Percentiles rank a stretch among this genome's conserved stretches.
phyloP scores from a whole-genome alignment of 2,329 filamentous ascomycete genomes.

The Penicillium sp. region DNA sequence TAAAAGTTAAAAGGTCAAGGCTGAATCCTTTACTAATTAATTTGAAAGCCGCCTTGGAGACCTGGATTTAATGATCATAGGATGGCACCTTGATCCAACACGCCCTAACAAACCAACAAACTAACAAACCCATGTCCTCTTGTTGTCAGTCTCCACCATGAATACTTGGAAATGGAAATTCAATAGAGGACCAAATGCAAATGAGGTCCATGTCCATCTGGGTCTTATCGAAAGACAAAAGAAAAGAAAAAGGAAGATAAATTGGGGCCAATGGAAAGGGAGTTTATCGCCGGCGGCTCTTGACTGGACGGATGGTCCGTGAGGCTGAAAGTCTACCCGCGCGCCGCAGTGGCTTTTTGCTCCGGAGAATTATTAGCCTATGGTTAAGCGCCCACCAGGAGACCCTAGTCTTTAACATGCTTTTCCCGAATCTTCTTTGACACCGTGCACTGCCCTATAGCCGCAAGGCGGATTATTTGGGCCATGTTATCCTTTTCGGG shows the following conservation, averaged over 20 bases:
- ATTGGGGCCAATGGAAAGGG: neutral
- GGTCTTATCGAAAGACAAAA: too few species aligned
- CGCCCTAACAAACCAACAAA: too few species aligned
- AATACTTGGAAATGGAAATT: too few species aligned
- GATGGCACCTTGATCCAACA: too few species aligned
- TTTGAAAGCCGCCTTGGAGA: too few species aligned
- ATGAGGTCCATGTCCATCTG: too few species aligned
- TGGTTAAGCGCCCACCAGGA: constrained; percentile 24
- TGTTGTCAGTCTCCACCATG: too few species aligned
- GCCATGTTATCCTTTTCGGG: neutral
- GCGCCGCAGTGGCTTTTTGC: constrained; percentile 15
- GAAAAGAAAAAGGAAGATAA: neutral
- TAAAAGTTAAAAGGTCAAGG: neutral
- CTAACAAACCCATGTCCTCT: too few species aligned
- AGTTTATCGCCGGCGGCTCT: constrained; percentile 14
- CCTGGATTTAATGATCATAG: too few species aligned
- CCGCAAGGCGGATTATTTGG: neutral
- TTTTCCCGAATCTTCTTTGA: constrained; percentile 14
- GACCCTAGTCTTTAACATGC: constrained; percentile 2
- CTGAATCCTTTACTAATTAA: neutral
- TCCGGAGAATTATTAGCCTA: constrained; percentile 24
- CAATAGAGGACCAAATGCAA: neutral
- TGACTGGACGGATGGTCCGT: constrained; percentile 17
- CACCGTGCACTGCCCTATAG: neutral
- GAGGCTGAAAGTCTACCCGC: constrained; percentile 26